phyloP scores from a whole-genome alignment of 2,329 filamentous ascomycete species.

The Lachnellula suecica region DNA sequence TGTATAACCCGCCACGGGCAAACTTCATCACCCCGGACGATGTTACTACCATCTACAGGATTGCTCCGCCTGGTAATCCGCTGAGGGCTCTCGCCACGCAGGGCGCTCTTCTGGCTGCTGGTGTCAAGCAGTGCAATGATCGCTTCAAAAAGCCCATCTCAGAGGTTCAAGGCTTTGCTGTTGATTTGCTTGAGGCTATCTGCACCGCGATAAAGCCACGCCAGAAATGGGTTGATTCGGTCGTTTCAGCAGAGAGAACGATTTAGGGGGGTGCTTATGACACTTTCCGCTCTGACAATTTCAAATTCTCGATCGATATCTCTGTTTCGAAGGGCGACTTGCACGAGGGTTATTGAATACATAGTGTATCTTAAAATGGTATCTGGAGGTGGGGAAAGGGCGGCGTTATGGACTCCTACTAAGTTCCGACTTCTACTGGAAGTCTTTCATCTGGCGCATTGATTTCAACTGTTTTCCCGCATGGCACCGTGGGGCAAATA shows the following conservation, averaged over 20 bases:
- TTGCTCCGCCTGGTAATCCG: conserved; percentile 1
- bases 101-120: neutral
- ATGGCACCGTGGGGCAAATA: too few relatives aligned
- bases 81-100: conserved; percentile 5
- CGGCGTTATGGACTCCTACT: neutral
- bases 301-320: too few relatives aligned
- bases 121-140: neutral
- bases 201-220: neutral
- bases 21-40: neutral
- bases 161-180: conserved; percentile 11
- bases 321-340: neutral
- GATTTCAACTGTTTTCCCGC: too few relatives aligned
- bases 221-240: conserved; percentile 1
- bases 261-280: neutral
- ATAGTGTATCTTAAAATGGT: neutral
- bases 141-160: neutral
- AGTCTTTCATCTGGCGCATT: too few relatives aligned
- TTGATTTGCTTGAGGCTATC: conserved; percentile 7
- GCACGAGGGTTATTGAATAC: neutral
- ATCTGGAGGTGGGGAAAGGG: neutral
- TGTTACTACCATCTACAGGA: conserved; percentile 10
- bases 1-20: neutral
- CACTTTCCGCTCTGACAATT: too few relatives aligned
- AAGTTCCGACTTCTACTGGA: neutral
- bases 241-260: conserved; percentile 1